Base-by-base conservation (phyloP, 2,329 filamentous ascomycete genomes). In the Laburnicola sp. region DNA sequence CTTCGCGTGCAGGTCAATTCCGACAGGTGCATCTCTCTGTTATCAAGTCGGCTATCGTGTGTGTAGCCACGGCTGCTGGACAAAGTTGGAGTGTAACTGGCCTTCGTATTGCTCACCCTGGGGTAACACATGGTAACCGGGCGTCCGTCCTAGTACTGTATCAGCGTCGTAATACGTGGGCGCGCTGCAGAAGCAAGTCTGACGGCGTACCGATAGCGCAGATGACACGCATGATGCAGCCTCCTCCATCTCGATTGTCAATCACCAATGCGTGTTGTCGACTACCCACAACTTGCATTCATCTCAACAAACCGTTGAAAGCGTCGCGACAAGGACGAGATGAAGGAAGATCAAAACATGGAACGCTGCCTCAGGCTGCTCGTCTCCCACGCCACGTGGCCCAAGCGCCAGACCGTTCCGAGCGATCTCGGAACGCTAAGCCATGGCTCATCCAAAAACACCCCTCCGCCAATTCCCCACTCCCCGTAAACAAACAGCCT, bases 401-500 rank as follows among this genome's bases (percentile, higher is more conserved):
- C 54, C 52, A 53, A 57, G 56, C 53, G 49, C 44, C 53, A 51
- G 9, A 50, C 49, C 39, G 45, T 58, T 56, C 55, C 53, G 51
- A n/a, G 53, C 55, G 54, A 34, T 36, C 41, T 58, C 52, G 58
- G 63, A 59, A 60, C 49, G 51, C 54, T 48, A 36, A 58, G 58
- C 62, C 58, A 60, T 44, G 7, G 28, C 51, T 50, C 41, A 40
- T 54, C 35, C 40, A 47, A 48, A 48, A 43, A 35, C 45, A n/a
- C 40, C 26, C 16, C 27, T 45, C 45, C 37, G 10, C 51, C n/a
- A n/a, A n/a, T n/a, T n/a, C n/a, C n/a, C n/a, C n/a, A 53, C 52
- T 27, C 32, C 45, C 25, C 48, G 54, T 40, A 40, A 30, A 50
- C 52, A 56, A 48, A 50, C 40, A 43, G 8, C 22, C 26, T 23